Base-by-base conservation (phyloP, 768 basidiomycete species). In the Lactifluus piperatus region DNA sequence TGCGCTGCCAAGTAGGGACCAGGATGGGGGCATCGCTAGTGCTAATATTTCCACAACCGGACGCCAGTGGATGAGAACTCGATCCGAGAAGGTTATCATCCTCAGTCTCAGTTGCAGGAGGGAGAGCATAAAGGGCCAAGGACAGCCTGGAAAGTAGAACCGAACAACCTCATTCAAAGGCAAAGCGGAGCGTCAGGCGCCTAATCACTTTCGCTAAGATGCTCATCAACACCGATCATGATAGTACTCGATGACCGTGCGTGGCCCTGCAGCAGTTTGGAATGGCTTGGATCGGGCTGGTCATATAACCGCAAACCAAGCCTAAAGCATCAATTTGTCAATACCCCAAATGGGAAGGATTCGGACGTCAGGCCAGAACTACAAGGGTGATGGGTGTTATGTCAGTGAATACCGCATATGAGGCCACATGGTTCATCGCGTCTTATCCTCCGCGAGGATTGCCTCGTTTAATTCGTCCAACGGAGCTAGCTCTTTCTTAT, bases 381-480 rank as follows among this genome's bases (percentile, higher is more conserved):
- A 54, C 43, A 51, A 43, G 26, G n/a, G 45, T 11, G 5, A 26
- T 30, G 24, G 13, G 26, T 49, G 26, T 24, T 56, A 44, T 26
- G 22, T 51, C 30, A 30, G 41, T 24, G 24, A 4, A 41, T 48
- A 29, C 22, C 9, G 46, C 26, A 36, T 18, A 43, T 30, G n/a
- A 41, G 9, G 16, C 27, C 30, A 43, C 14, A 26, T 18, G 20
- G 14, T 30, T 66, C 64, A 71, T 58, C 71, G 64, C 18, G 60
- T 39, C 65, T 77, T 80, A 66, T 81, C 80, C 67, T 82, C 82
- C 0, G 79, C 78, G 34, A 86, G 72, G 64, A 98, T 93, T 9
- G 91, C 91, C 65, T 92, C 90, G 71, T 97, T 97, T 66, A 97
- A 80, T 71, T 98, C 95, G 64, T 94, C 93, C 52, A 98, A 74